phyloP scores from a whole-genome alignment of 2,329 filamentous ascomycete genomes.

The Pseudocercospora fuligena region DNA sequence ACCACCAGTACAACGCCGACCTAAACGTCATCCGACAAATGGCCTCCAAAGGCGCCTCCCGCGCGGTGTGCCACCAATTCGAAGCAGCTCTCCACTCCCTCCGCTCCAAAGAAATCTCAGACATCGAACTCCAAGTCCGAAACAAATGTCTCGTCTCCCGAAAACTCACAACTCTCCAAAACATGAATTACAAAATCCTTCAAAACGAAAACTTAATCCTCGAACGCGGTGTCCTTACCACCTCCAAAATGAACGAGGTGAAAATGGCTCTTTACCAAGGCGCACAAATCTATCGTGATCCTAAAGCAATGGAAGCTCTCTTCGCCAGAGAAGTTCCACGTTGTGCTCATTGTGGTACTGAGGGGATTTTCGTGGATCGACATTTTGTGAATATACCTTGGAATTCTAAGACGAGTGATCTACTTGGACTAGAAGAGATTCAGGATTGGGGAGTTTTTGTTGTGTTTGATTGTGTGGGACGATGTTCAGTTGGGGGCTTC shows the following conservation, averaged over 20 bases:
- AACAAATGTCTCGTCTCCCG: background rate
- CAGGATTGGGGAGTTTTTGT: slow-evolving; percentile 23
- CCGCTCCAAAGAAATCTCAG: background rate
- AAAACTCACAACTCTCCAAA: background rate
- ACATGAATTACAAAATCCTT: slow-evolving; percentile 12
- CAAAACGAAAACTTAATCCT: slow-evolving; percentile 16
- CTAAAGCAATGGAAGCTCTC: slow-evolving; percentile 17
- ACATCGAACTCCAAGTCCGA: background rate
- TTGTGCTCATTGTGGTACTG: slow-evolving; percentile 13
- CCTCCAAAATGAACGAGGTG: slow-evolving; percentile 17
- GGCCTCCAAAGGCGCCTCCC: background rate
- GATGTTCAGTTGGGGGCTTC: background rate
- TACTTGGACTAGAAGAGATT: slow-evolving; percentile 16
- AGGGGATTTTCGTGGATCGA: slow-evolving; percentile 16
- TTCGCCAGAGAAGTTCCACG: slow-evolving; percentile 18
- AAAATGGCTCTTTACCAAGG: slow-evolving; percentile 14
- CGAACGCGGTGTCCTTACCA: slow-evolving; percentile 14
- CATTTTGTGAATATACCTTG: slow-evolving; percentile 14
- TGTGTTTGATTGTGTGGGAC: slow-evolving; percentile 11
- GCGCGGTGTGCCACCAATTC: background rate
- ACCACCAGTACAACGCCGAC: background rate
- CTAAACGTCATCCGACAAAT: background rate
- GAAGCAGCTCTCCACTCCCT: background rate
- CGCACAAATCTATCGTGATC: slow-evolving; percentile 20
- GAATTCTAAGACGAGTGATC: background rate